A percentile compares a stretch with the other conserved stretches of the same genome.
Conservation (phyloP, 2,329 filamentous ascomycete species). For the Sclerotiophoma versabilis region DNA sequence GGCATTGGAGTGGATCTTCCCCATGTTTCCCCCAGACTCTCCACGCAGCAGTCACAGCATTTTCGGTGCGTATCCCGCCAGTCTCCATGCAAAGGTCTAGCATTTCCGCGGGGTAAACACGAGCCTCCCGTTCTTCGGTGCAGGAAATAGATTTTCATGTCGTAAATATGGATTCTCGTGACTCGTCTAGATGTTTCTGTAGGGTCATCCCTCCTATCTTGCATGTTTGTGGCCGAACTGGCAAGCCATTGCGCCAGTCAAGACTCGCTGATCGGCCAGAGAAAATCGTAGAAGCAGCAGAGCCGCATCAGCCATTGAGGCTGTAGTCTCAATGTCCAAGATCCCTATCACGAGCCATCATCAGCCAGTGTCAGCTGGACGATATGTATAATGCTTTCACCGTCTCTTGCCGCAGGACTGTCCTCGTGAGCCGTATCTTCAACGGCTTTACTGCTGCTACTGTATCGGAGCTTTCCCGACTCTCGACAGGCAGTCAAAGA, state of each 20-base stretch:
- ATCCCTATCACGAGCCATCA: not conserved
- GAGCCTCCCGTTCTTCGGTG: not conserved
- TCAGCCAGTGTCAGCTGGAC: slow-evolving; percentile 9
- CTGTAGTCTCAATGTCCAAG: not conserved
- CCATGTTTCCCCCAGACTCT: slow-evolving; percentile 15
- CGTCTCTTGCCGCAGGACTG: slow-evolving; percentile 2
- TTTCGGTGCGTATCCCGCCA: not conserved
- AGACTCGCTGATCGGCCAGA: slow-evolving; percentile 6
- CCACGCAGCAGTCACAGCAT: not conserved
- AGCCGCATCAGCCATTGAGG: slow-evolving; percentile 6
- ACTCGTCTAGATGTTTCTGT: slow-evolving; percentile 5
- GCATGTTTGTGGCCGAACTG: not conserved
- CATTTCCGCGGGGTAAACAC: slow-evolving; percentile 11
- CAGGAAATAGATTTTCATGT: not conserved
- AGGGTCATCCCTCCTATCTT: not conserved
- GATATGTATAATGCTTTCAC: not conserved
- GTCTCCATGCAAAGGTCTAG: not conserved
- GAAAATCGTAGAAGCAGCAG: slow-evolving; percentile 11
- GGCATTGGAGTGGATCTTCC: slow-evolving; percentile 8
- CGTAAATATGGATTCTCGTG: slow-evolving; percentile 6
- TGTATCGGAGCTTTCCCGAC: not conserved
- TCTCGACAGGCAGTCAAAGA: not conserved
- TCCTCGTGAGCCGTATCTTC: slow-evolving; percentile 17
- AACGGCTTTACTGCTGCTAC: not conserved
- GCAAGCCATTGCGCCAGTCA: slow-evolving; percentile 1